Conservation (phyloP, 768 basidiomycete species). For the Coprinellus micaceus region DNA sequence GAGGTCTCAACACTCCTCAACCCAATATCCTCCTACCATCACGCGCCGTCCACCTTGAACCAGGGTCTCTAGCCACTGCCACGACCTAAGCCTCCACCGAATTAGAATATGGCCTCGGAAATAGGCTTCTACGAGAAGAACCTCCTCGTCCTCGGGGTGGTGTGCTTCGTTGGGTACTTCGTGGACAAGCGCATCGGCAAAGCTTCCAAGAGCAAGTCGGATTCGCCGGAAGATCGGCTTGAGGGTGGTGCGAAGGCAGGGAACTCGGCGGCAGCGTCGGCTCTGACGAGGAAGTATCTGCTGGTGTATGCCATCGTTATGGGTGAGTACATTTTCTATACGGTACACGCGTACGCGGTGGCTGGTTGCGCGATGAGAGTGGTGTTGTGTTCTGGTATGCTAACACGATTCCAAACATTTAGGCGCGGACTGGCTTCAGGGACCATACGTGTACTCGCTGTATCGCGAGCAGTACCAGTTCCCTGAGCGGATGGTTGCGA, state of each 20-base stretch:
- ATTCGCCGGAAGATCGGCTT: constrained; percentile 18
- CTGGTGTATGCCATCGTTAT: constrained; percentile 70
- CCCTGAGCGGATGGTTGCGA: constrained; percentile 59
- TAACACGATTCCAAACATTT: too few relatives aligned
- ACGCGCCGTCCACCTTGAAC: too few relatives aligned
- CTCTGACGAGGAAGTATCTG: constrained; percentile 47
- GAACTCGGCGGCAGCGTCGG: constrained; percentile 9
- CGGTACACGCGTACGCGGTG: too few relatives aligned
- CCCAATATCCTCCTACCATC: too few relatives aligned
- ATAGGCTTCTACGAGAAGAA: constrained; percentile 24
- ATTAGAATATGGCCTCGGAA: neutral
- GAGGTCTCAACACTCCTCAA: too few relatives aligned
- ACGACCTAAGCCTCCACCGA: neutral
- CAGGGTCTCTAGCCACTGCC: neutral
- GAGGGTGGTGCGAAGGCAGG: constrained; percentile 16
- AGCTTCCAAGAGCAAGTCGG: constrained; percentile 2
- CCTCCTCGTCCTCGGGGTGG: constrained; percentile 19
- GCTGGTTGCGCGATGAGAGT: too few relatives aligned
- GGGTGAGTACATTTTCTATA: constrained; percentile 66
- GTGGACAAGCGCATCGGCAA: constrained; percentile 17
- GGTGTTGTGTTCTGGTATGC: too few relatives aligned
- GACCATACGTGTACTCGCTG: constrained; percentile 74
- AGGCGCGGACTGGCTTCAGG: constrained; percentile 81
- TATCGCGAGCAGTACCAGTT: constrained; percentile 67
- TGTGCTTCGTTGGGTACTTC: constrained; percentile 19